Evolutionary conservation across 2,329 filamentous ascomycete genomes (phyloP), one percentile per base, ranked within the genome.

Genomic region (Penicillium capsulatum): DNA sequence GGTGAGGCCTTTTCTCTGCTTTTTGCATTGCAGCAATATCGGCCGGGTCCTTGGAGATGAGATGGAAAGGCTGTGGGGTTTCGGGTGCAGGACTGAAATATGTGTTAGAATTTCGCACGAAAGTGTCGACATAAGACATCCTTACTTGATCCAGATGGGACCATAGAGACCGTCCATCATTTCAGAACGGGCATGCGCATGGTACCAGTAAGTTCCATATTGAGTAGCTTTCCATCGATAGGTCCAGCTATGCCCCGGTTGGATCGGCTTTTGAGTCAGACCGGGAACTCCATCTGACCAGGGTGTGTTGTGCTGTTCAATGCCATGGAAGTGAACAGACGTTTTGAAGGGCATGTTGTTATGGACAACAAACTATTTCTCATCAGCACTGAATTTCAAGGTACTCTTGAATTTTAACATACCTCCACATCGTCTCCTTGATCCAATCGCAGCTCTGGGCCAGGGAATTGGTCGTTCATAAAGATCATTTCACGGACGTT

Each of bases 281-380:
- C 77, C 77, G 1, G 76, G 73, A 0, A 77, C 72, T 14, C 79
- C 79, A 41, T 82, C 79, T 0, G 76, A 70, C 76, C 75, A 80
- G 0, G 76, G 74, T 0, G 75, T 79, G 13, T 43, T 35, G 17
- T 48, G 44, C 40, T 54, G 49, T 45, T 44, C 37, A 35, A 50
- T 45, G 13, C 47, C 47, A 33, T 50, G 47, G 27, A 43, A 50
- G 26, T 50, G 47, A 20, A 50, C 22, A 8, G 45, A 42, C 5
- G 45, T 44, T 16, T 50, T 46, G 30, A 48, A 48, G 1, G 47
- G 47, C 22, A 50, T 17, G 13, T 44, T 20, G 11, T 50, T 50
- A 8, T 30, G 38, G 3, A 50, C 45, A 30, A 34, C 35, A 10
- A 40, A 19, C 38, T 40, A 14, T 5, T 15, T 2, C 3, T 10